These are phyloP conservation scores for Phytophthora fragariae DNA, from an alignment of 352 stramenopile species.

Conservation along the genomic window DNA sequence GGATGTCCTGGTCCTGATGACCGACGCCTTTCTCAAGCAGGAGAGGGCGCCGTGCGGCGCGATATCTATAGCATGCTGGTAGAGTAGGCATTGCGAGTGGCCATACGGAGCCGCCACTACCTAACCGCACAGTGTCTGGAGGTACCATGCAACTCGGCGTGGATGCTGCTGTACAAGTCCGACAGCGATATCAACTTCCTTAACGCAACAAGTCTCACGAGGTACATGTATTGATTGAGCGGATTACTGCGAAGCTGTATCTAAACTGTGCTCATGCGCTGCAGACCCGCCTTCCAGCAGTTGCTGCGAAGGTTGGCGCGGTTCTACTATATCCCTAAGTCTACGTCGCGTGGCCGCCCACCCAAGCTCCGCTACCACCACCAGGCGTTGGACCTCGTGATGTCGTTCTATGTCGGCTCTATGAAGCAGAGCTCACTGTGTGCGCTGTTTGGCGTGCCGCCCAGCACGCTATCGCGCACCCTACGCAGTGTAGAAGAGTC, in stretches of 20 bases:
- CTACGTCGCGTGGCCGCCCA: background rate
- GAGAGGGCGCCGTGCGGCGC: no score
- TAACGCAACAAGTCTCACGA: background rate
- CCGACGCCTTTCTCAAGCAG: no score
- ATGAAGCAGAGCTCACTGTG: background rate
- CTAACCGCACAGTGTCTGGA: no score
- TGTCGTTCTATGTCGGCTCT: background rate
- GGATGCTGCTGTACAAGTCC: conserved; percentile 1
- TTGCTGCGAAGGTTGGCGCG: background rate
- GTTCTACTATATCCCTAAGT: background rate
- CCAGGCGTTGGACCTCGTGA: no score
- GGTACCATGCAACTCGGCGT: background rate
- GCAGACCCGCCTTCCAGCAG: background rate
- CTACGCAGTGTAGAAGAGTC: background rate
- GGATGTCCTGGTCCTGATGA: no score
- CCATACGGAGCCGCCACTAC: no score
- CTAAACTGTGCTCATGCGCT: background rate
- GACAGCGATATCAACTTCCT: background rate
- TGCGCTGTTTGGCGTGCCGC: background rate
- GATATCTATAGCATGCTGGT: no score
- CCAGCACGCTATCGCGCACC: background rate
- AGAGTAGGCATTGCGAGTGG: no score
- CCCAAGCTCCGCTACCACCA: background rate
- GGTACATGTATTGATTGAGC: background rate
- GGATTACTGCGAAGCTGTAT: background rate